phyloP scores from a whole-genome alignment of 2,329 filamentous ascomycete species.

The Cytospora piceae region DNA sequence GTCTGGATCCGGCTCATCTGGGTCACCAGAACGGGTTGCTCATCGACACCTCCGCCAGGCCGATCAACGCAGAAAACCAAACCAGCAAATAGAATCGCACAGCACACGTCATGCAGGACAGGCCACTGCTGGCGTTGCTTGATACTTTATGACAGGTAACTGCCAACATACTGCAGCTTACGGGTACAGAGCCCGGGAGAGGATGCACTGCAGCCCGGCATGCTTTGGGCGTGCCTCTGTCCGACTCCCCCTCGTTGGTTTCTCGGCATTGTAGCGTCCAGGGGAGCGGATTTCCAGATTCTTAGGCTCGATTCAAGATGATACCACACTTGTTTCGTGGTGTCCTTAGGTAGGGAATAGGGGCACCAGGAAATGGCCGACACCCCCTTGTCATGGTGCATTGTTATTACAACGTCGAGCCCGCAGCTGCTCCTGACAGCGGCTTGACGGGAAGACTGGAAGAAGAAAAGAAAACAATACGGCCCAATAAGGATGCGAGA shows the following conservation, averaged over 20 bases:
- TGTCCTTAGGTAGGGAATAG: background rate
- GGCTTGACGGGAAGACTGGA: conserved; percentile 8
- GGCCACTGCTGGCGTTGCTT: background rate
- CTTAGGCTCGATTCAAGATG: conserved; percentile 14
- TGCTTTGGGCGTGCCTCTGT: background rate
- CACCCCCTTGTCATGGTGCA: conserved; percentile 24
- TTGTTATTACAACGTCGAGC: conserved; percentile 20
- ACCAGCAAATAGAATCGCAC: background rate
- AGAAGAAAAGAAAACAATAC: background rate
- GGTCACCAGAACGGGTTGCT: conserved; percentile 8
- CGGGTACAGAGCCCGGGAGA: conserved; percentile 3
- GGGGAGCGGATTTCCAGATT: conserved; percentile 11
- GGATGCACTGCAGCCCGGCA: conserved; percentile 3
- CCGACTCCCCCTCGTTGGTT: conserved; percentile 10
- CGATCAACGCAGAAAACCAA: conserved; percentile 16
- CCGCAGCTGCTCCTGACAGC: conserved; percentile 20
- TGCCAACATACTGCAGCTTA: conserved; percentile 2
- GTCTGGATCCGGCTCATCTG: conserved; percentile 19
- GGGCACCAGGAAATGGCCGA: background rate
- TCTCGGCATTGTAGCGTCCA: conserved; percentile 18
- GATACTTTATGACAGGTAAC: conserved; percentile 3
- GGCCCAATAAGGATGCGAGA: conserved; percentile 8
- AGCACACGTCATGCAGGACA: background rate
- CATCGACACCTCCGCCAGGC: conserved; percentile 6
- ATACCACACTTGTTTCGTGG: conserved; percentile 12